Conservation (phyloP, 148 eudicot species). For the Chenopodium suecicum region DNA sequence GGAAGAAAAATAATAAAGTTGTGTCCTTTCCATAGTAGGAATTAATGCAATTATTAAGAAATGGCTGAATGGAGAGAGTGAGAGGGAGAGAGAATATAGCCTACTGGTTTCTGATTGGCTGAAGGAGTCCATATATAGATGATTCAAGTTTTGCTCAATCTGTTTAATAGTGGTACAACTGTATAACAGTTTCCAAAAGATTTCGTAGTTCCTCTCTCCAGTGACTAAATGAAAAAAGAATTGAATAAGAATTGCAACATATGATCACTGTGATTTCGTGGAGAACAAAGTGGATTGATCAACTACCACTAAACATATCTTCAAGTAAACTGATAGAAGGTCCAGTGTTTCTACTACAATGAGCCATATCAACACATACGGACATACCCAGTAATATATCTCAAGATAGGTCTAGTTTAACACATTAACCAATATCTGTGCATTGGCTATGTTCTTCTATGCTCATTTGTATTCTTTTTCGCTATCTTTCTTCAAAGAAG, state of each 20-base stretch:
- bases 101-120: background rate
- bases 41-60: too few relatives aligned
- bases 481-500: background rate
- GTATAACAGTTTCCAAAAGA: background rate
- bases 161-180: background rate
- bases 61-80: too few relatives aligned
- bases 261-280: background rate
- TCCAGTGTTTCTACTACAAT: background rate
- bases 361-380: background rate
- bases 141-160: background rate
- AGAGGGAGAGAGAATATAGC: background rate
- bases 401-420: background rate
- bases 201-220: background rate
- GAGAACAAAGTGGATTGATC: background rate
- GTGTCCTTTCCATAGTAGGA: too few relatives aligned
- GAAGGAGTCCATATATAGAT: too few relatives aligned
- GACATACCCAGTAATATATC: too few relatives aligned
- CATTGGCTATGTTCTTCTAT: background rate
- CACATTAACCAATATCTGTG: background rate
- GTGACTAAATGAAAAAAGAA: background rate
- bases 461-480: background rate
- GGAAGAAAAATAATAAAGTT: too few relatives aligned
- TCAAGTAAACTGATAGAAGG: background rate
- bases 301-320: background rate
- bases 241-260: background rate